phyloP scores from a whole-genome alignment of 768 basidiomycete genomes.

The Wakefieldia striispora region DNA sequence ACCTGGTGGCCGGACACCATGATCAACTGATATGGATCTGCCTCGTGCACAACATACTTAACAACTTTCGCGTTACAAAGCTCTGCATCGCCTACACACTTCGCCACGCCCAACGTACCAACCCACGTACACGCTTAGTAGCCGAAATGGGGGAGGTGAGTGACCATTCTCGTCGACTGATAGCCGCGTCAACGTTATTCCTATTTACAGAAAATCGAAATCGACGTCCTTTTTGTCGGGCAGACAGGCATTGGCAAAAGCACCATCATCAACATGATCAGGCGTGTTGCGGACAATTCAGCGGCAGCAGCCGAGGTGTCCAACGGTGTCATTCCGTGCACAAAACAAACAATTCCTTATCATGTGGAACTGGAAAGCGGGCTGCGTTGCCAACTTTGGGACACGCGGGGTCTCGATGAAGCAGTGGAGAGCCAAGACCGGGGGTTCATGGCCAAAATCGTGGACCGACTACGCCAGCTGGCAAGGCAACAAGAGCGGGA shows the following conservation, averaged over 20 bases:
- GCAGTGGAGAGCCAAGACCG: slow-evolving; percentile 8
- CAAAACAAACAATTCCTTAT: slow-evolving; percentile 9
- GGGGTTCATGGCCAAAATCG: slow-evolving; percentile 5
- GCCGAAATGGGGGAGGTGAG: slow-evolving; percentile 19
- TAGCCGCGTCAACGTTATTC: slow-evolving; percentile 1
- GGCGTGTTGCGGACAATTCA: slow-evolving; percentile 3
- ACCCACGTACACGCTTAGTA: not conserved
- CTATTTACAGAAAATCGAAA: slow-evolving; percentile 6
- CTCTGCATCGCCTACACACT: not conserved
- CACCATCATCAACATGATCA: slow-evolving; percentile 26
- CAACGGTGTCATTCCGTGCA: slow-evolving; percentile 18
- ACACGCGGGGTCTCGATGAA: slow-evolving; percentile 26
- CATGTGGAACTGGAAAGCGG: not conserved
- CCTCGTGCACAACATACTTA: slow-evolving; percentile 17
- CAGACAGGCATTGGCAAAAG: slow-evolving; percentile 28
- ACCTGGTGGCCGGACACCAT: not conserved
- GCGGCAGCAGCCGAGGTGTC: slow-evolving; percentile 15
- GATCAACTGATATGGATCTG: slow-evolving; percentile 23
- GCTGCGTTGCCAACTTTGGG: no score
- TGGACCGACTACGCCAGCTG: slow-evolving; percentile 11
- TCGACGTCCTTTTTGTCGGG: slow-evolving; percentile 23
- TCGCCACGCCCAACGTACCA: slow-evolving; percentile 1
- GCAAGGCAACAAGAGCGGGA: slow-evolving; percentile 17
- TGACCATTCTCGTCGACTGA: not conserved
- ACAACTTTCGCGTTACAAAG: not conserved